Conservation (phyloP, 2,329 filamentous ascomycete species). For the Davidsoniella eucalypti region DNA sequence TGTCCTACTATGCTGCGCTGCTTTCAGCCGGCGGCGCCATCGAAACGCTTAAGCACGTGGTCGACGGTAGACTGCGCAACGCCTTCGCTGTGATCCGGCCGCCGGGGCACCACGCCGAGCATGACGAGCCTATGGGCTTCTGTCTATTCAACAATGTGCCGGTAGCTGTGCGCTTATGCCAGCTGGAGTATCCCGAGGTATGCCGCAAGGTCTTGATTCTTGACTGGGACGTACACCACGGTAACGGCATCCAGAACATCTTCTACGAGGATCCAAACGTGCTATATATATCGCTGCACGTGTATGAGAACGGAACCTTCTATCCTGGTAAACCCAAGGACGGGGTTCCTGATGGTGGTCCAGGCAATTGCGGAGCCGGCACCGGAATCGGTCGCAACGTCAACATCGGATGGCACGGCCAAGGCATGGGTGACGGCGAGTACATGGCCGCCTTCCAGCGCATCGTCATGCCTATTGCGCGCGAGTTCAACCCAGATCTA, state of each 20-base stretch:
- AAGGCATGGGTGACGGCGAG: constrained; percentile 86
- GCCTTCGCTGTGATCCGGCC: constrained; percentile 90
- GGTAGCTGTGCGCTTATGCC: constrained; percentile 77
- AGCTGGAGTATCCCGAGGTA: constrained; percentile 57
- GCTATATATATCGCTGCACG: constrained; percentile 87
- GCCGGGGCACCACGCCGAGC: constrained; percentile 88
- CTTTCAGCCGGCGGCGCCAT: constrained; percentile 87
- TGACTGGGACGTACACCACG: constrained; percentile 73
- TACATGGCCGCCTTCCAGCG: constrained; percentile 94
- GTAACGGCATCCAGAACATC: constrained; percentile 90
- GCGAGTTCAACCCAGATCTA: constrained; percentile 83
- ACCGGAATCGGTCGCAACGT: constrained; percentile 43
- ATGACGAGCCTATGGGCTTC: constrained; percentile 74
- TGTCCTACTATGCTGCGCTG: constrained; percentile 65
- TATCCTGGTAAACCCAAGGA: constrained; percentile 58
- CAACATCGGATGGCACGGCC: constrained; percentile 50
- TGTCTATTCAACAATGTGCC: constrained; percentile 98
- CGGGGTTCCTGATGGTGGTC: constrained; percentile 41
- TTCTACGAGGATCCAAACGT: constrained; percentile 93
- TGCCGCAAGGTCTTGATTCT: constrained; percentile 86
- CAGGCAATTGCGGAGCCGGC: constrained; percentile 41
- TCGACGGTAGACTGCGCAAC: constrained; percentile 72
- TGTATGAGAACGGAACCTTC: constrained; percentile 68
- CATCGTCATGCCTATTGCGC: constrained; percentile 88
- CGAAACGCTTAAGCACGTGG: constrained; percentile 86